A percentile compares a stretch with the other conserved stretches of the same genome.
These are phyloP conservation scores for Clavariopsis aquatica DNA, from an alignment of 495 filamentous ascomycete species.

Conservation along the genomic window DNA sequence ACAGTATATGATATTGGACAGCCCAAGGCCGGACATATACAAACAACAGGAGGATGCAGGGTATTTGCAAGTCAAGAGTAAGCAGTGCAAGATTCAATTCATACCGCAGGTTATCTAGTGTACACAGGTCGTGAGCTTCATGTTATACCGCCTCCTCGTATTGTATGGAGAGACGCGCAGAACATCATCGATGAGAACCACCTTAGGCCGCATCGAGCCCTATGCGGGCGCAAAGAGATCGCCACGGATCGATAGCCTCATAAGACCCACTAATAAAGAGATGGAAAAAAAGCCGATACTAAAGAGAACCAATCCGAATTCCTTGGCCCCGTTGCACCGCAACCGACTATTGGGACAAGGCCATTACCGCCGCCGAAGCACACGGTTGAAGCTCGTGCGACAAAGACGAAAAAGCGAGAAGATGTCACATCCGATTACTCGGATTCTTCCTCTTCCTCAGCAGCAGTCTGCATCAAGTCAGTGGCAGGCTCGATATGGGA, in stretches of 20 bases:
- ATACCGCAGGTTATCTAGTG: slow-evolving; percentile 26
- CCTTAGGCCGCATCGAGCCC: slow-evolving; percentile 3
- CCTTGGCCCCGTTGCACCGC: slow-evolving; percentile 28
- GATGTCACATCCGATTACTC: slow-evolving; percentile 24
- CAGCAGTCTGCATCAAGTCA: slow-evolving; percentile 24
- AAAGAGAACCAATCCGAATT: slow-evolving; percentile 29
- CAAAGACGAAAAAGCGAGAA: slow-evolving; percentile 7
- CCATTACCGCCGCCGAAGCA: slow-evolving; percentile 7
- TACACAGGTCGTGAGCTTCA: slow-evolving; percentile 31
- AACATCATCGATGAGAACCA: not conserved
- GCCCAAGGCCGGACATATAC: not conserved
- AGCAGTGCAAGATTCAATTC: slow-evolving; percentile 12
- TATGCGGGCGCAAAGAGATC: not conserved
- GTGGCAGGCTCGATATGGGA: not conserved
- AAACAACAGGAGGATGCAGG: not conserved
- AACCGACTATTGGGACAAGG: slow-evolving; percentile 17
- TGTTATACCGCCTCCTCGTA: slow-evolving; percentile 12
- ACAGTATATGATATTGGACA: too few relatives aligned
- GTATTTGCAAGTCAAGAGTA: not conserved
- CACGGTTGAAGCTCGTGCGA: slow-evolving; percentile 4
- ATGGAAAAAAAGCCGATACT: slow-evolving; percentile 18
- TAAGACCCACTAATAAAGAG: slow-evolving; percentile 7
- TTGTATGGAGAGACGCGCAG: not conserved
- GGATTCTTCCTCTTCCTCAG: slow-evolving; percentile 39
- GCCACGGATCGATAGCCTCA: slow-evolving; percentile 18